Percentiles rank a stretch among this genome's conserved stretches.
Conservation (phyloP, 1,284 basidiomycete species). For the Tilletiopsis washingtonensis region DNA sequence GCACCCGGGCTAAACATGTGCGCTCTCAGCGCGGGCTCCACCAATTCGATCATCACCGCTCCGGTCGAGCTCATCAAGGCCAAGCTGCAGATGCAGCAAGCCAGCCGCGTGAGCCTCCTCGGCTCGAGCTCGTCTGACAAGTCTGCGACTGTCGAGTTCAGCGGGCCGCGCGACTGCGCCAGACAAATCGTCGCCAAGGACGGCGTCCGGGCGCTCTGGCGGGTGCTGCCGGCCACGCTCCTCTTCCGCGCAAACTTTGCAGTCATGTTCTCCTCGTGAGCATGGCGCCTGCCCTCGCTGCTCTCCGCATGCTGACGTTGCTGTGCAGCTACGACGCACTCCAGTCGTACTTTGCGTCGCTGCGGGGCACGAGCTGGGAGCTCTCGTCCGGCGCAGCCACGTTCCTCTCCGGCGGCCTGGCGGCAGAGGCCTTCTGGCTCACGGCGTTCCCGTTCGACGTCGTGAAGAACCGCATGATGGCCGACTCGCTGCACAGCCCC, state of each 20-base stretch:
- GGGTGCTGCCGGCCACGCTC: conserved; percentile 47
- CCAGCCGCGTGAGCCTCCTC: conserved; percentile 45
- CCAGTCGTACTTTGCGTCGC: conserved; percentile 20
- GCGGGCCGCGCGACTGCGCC: conserved; percentile 47
- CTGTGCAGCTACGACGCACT: conserved; percentile 46
- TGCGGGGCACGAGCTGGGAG: conserved; percentile 46
- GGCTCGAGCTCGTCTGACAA: too few relatives aligned
- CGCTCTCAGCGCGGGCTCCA: conserved; percentile 62
- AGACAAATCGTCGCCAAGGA: conserved; percentile 36
- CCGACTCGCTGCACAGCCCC: conserved; percentile 54
- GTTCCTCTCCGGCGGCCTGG: conserved; percentile 58
- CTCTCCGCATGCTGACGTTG: conserved; percentile 10
- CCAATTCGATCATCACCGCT: conserved; percentile 60
- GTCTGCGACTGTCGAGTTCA: conserved; percentile 12
- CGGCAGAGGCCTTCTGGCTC: conserved; percentile 49
- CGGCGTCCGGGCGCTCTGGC: conserved; percentile 45
- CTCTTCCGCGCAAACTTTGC: conserved; percentile 47
- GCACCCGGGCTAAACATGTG: too few relatives aligned
- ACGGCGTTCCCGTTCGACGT: conserved; percentile 69
- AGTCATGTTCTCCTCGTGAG: conserved; percentile 21
- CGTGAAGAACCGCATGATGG: conserved; percentile 55
- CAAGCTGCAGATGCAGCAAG: conserved; percentile 64
- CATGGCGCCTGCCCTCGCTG: too few relatives aligned
- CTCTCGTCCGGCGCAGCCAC: conserved; percentile 60
- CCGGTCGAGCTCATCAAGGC: conserved; percentile 59